Conservation (phyloP, 352 stramenopile species). For the Hyaloperonospora arabidopsidis region DNA sequence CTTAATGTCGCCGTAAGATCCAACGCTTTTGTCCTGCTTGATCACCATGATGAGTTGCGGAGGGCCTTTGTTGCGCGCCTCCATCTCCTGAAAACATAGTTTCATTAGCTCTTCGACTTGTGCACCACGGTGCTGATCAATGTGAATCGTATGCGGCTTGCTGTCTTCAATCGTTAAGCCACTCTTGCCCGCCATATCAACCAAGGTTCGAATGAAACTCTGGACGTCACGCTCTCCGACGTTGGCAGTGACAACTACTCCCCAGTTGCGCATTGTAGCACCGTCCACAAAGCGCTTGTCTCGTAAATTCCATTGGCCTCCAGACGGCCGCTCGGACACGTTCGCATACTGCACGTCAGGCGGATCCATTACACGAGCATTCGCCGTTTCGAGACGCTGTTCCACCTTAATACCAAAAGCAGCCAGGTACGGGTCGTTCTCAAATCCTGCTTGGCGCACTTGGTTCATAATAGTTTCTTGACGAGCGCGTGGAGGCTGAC, state of each 20-base stretch:
- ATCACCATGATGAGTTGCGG: slow-evolving; percentile 58
- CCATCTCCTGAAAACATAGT: slow-evolving; percentile 41
- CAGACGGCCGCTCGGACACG: slow-evolving; percentile 48
- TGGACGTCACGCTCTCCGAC: slow-evolving; percentile 29
- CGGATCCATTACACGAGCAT: slow-evolving; percentile 44
- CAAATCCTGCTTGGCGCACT: slow-evolving; percentile 52
- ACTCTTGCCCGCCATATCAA: slow-evolving; percentile 28
- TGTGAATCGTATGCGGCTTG: slow-evolving; percentile 37
- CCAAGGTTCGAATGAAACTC: slow-evolving; percentile 39
- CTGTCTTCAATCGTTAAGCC: slow-evolving; percentile 36
- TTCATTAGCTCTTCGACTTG: slow-evolving; percentile 59
- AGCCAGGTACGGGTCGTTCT: slow-evolving; percentile 56
- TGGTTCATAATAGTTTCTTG: slow-evolving; percentile 55
- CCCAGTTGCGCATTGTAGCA: slow-evolving; percentile 45
- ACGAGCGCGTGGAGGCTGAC: slow-evolving; percentile 38
- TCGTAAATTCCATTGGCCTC: slow-evolving; percentile 69
- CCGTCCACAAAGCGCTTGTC: slow-evolving; percentile 62
- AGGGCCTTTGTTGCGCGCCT: slow-evolving; percentile 24
- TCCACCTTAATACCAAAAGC: slow-evolving; percentile 61
- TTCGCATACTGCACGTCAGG: slow-evolving; percentile 58
- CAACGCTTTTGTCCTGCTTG: slow-evolving; percentile 37
- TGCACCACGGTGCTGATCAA: slow-evolving; percentile 26
- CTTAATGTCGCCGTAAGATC: slow-evolving; percentile 65
- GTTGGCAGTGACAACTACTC: slow-evolving; percentile 42
- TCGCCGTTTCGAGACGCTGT: slow-evolving; percentile 37